Evolutionary conservation across 805 yeast genomes (phyloP), one percentile per base, ranked within the genome.

Genomic region (Schwanniomyces yamadae): DNA sequence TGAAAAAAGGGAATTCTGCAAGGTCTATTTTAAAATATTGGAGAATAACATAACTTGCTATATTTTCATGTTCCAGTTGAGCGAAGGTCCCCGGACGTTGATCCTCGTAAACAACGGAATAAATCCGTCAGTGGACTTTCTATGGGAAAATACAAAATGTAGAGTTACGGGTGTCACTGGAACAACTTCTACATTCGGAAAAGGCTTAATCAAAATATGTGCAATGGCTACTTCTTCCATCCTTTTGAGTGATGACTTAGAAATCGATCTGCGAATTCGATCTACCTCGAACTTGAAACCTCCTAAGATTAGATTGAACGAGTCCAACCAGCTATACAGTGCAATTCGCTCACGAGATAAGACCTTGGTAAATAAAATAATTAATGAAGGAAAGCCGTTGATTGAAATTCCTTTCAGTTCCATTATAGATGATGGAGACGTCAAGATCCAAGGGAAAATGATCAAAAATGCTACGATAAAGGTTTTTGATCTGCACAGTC

Each of bases 131-230:
- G 57, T 55, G 4, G 68, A 62, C 31, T 47, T 57, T 19, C 31
- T 40, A 9, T 55, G 49, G 47, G 50, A 50, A 26, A 46, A 41
- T 23, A 55, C 66, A 12, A 60, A 59, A 35, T 40, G 61, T 19
- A 51, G 68, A 12, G 41, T 59, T 7, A 35, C 48, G 30, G 67
- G 68, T 2, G 57, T 59, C 1, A 52, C 66, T 13, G 64, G 64
- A 0, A 56, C 58, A 3, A 46, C 63, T 5, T 59, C 67, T 16
- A 59, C 66, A 2, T 62, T 62, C 41, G 65, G 65, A 9, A 58
- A 53, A 30, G 60, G 61, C 1, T 40, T 55, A n/a, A 46, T 59
- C 23, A 46, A 52, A 24, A 33, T 56, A 23, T 51, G 42, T 28
- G 50, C 56, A 10, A 38, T 61, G 41, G 32, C 40, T 5, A 34